These are phyloP conservation scores for Candida sp. DNA, from an alignment of 1,139 yeast genomes.

Conservation along the genomic window DNA sequence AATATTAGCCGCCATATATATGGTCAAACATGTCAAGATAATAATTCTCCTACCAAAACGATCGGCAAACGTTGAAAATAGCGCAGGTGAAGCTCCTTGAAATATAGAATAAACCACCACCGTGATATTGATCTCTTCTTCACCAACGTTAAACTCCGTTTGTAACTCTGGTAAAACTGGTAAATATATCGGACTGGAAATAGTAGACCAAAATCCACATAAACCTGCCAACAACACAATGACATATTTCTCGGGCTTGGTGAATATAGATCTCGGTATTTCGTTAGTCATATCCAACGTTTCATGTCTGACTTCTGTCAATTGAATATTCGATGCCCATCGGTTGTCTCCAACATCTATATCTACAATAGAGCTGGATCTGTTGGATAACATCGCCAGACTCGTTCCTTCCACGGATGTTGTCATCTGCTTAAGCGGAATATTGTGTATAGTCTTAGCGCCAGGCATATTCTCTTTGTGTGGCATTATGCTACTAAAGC, in stretches of 20 bases:
- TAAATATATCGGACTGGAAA: constrained; percentile 70
- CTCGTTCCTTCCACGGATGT: neutral
- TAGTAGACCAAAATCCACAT: constrained; percentile 54
- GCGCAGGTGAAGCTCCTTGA: constrained; percentile 68
- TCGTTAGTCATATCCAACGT: neutral
- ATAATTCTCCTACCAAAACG: constrained; percentile 67
- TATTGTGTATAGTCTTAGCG: neutral
- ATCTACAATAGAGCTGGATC: neutral
- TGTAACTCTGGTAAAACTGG: constrained; percentile 64
- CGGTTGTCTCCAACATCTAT: neutral
- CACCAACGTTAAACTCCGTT: constrained; percentile 46
- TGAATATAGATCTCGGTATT: constrained; percentile 7
- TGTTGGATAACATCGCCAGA: neutral
- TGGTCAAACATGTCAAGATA: constrained; percentile 43
- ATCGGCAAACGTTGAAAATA: constrained; percentile 68
- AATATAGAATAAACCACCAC: constrained; percentile 69
- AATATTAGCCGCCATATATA: constrained; percentile 17
- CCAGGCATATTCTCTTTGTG: neutral
- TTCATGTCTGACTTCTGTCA: constrained; percentile 1
- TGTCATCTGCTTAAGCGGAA: neutral
- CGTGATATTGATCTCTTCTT: constrained; percentile 58
- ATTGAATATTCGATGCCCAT: constrained; percentile 2
- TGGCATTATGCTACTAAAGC: neutral
- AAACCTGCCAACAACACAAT: constrained; percentile 18
- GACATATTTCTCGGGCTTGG: constrained; percentile 14